Percentiles rank a stretch among this genome's conserved stretches.
These are phyloP conservation scores for Xanthoconium purpureum DNA, from an alignment of 768 basidiomycete genomes.

Conservation along the genomic window DNA sequence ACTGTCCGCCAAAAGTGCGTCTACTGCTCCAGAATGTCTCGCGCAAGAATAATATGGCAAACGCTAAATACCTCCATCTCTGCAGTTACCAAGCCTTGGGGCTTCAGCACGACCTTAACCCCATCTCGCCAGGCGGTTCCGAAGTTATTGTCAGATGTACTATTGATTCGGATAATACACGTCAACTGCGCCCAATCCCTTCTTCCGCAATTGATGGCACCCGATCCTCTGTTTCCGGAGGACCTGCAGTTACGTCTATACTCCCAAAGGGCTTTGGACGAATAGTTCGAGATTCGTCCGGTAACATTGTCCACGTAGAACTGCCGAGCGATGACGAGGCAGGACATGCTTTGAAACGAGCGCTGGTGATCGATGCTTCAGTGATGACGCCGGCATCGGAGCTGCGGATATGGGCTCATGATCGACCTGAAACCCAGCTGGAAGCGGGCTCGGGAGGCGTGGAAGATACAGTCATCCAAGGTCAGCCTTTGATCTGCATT, in stretches of 20 bases:
- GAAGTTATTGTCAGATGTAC: constrained; percentile 39
- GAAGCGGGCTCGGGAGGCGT: neutral
- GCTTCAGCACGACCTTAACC: constrained; percentile 65
- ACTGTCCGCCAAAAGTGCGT: constrained; percentile 91
- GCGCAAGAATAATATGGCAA: neutral
- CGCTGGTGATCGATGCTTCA: constrained; percentile 42
- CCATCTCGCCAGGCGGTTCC: constrained; percentile 63
- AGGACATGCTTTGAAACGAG: constrained; percentile 18
- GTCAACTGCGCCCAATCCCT: neutral
- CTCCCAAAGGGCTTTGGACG: constrained; percentile 70
- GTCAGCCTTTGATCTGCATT: constrained; percentile 30
- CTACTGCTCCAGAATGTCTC: neutral
- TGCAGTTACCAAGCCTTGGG: constrained; percentile 75
- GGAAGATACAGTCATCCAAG: constrained; percentile 20
- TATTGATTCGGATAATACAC: neutral
- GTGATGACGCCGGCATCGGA: constrained; percentile 13
- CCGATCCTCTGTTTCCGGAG: constrained; percentile 1
- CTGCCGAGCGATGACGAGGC: constrained; percentile 50
- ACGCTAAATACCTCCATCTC: neutral
- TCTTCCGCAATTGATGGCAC: neutral
- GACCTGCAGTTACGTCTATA: constrained; percentile 19
- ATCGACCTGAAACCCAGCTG: neutral
- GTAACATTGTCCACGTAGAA: constrained; percentile 71
- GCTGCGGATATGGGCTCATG: constrained; percentile 17
- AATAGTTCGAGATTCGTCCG: constrained; percentile 77